These are phyloP conservation scores for Plenodomus biglobosus DNA, from an alignment of 2,329 filamentous ascomycete species.

Conservation along the genomic window DNA sequence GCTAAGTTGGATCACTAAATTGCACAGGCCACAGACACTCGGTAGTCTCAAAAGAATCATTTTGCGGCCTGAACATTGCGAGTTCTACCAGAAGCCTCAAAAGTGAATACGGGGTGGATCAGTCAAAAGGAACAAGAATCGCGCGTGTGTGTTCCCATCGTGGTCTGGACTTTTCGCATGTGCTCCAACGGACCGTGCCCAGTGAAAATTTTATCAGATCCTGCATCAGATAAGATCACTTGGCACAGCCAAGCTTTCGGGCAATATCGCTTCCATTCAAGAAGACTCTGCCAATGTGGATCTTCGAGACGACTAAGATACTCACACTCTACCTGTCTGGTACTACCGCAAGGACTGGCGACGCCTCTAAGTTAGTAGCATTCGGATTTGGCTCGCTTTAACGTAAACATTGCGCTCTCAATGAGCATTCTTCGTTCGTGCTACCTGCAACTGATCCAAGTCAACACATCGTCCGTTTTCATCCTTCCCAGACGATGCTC, in stretches of 20 bases:
- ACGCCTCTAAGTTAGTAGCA: no score
- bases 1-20: no score
- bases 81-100: not conserved
- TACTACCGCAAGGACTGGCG: no score
- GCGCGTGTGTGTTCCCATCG: not conserved
- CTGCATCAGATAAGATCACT: constrained; percentile 1
- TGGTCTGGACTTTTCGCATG: not conserved
- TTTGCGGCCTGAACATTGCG: not conserved
- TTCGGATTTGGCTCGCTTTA: no score
- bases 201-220: constrained; percentile 6
- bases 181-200: not conserved
- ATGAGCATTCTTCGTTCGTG: no score
- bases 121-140: not conserved
- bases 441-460: no score
- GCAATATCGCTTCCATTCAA: not conserved
- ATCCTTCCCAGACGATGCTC: no score
- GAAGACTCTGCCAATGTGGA: not conserved
- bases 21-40: no score
- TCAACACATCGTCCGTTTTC: no score
- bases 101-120: not conserved
- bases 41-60: no score
- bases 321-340: no score
- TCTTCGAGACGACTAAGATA: not conserved
- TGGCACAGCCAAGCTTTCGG: not conserved
- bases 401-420: no score